phyloP scores from a whole-genome alignment of 1,139 yeast species.

The Suhomyces kunorum region DNA sequence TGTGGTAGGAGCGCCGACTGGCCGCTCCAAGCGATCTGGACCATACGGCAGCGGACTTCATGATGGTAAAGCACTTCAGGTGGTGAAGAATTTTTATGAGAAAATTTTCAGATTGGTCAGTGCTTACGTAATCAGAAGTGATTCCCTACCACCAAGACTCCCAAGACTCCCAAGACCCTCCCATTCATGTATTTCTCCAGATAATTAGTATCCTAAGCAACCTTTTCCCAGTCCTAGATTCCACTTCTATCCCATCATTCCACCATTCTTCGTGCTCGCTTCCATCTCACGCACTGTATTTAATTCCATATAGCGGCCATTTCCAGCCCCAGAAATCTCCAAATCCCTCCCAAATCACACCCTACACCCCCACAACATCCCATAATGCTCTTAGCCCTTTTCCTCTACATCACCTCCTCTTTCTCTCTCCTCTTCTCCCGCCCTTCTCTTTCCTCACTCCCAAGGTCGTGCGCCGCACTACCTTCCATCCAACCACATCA shows the following conservation, averaged over 20 bases:
- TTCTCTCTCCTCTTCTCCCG: neutral
- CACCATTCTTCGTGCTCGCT: too few relatives aligned
- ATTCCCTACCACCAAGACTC: neutral
- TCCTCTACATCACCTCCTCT: neutral
- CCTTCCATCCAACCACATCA: conserved; percentile 28
- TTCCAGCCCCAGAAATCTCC: too few relatives aligned
- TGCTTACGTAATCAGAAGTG: conserved; percentile 7
- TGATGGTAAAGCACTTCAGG: conserved; percentile 2
- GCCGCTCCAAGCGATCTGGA: conserved; percentile 11
- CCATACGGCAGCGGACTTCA: conserved; percentile 13
- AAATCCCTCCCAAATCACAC: too few relatives aligned
- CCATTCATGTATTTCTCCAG: too few relatives aligned
- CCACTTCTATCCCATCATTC: too few relatives aligned
- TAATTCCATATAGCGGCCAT: too few relatives aligned
- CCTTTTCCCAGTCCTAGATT: too few relatives aligned
- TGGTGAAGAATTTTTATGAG: conserved; percentile 10
- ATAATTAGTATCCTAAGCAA: too few relatives aligned
- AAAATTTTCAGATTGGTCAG: conserved; percentile 13
- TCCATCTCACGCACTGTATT: too few relatives aligned
- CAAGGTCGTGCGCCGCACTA: conserved; percentile 17
- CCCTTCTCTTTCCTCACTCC: neutral
- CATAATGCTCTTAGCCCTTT: too few relatives aligned
- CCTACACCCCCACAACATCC: too few relatives aligned
- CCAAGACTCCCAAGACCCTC: too few relatives aligned
- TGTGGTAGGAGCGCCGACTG: conserved; percentile 24